phyloP scores from a whole-genome alignment of 2,329 filamentous ascomycete genomes.

The Cladosporium sp. region DNA sequence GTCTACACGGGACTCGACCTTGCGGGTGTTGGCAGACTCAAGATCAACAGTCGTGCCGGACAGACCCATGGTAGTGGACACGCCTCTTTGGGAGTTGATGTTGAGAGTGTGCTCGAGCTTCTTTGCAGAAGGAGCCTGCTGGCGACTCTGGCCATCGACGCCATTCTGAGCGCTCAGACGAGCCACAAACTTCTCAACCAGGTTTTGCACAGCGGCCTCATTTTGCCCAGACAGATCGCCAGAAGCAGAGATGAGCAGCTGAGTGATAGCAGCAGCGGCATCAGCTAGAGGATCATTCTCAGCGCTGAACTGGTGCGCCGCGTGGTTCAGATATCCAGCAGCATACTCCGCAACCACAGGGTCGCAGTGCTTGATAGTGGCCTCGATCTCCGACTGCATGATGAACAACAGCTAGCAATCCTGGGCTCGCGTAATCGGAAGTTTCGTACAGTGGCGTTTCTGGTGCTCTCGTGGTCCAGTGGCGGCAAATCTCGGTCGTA shows the following conservation, averaged over 20 bases:
- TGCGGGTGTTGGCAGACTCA: constrained; percentile 87
- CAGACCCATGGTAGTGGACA: constrained; percentile 91
- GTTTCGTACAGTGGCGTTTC: constrained; percentile 11
- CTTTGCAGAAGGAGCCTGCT: constrained; percentile 73
- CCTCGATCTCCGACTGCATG: constrained; percentile 41
- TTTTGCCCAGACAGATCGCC: constrained; percentile 72
- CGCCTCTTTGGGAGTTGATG: constrained; percentile 89
- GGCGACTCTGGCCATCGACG: constrained; percentile 63
- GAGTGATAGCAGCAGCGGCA: constrained; percentile 80
- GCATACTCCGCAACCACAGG: constrained; percentile 41
- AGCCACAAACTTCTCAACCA: constrained; percentile 88
- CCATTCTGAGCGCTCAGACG: constrained; percentile 75
- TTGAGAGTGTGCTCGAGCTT: constrained; percentile 93
- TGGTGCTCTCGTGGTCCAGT: constrained; percentile 3
- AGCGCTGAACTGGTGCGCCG: constrained; percentile 76
- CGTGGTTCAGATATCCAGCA: constrained; percentile 90
- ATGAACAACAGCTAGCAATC: constrained; percentile 2
- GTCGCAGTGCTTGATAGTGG: constrained; percentile 39
- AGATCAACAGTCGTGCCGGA: constrained; percentile 83
- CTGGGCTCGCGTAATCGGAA: constrained; percentile 12
- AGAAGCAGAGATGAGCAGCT: constrained; percentile 88
- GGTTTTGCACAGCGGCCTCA: constrained; percentile 73
- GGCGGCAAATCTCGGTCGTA: constrained; percentile 11
- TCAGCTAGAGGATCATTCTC: constrained; percentile 81
- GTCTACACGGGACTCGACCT: constrained; percentile 97